Evolutionary conservation across 129 eudicot species (phyloP), one percentile per base, ranked within the genome.

Genomic region (Artemisia annua): DNA sequence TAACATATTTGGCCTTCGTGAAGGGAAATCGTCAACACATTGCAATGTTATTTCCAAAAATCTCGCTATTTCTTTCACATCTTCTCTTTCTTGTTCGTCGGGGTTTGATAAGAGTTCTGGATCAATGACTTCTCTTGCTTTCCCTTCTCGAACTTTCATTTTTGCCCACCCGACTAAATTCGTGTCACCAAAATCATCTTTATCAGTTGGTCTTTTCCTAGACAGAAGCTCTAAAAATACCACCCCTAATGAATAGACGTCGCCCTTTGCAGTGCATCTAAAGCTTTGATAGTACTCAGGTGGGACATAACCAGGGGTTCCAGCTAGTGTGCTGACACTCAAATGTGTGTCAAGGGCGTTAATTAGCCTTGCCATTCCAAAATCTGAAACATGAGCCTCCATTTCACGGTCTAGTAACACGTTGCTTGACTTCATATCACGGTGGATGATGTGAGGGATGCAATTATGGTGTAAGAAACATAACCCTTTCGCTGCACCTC

Each of bases 21-120:
- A 93, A 53, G 98, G 97, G 57, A 93, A 93, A 82, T 93, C 98
- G 44, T 93, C 97, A 3, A 93, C 98, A 74, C 98, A 93, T 32
- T 87, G 87, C 75, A 89, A 79, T 17, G 92, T 68, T 61, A 93
- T 84, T 72, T 93, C 95, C 65, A 89, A 48, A 73, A 89, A 93
- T 78, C 85, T 80, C 6, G 78, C 86, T 96, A 93, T 90, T 84
- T 93, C 97, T 65, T 90, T 87, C 30, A 87, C 87, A 55, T 84
- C 87, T 61, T 79, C 98, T 7, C 81, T 86, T 67, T 82, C 96
- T 11, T 65, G 74, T 65, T 83, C 85, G 6, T 85, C 89, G 3
- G 63, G 26, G 14, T 28, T 85, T 15, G 80, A 65, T 61, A 92
- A 62, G 68, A 92, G 59, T 35, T 93, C 97, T 0, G 63, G 71